A percentile compares a stretch with the other conserved stretches of the same genome.
Evolutionary conservation across 306 rosid species (phyloP).

Genomic region (Ormosia semicastrata): DNA sequence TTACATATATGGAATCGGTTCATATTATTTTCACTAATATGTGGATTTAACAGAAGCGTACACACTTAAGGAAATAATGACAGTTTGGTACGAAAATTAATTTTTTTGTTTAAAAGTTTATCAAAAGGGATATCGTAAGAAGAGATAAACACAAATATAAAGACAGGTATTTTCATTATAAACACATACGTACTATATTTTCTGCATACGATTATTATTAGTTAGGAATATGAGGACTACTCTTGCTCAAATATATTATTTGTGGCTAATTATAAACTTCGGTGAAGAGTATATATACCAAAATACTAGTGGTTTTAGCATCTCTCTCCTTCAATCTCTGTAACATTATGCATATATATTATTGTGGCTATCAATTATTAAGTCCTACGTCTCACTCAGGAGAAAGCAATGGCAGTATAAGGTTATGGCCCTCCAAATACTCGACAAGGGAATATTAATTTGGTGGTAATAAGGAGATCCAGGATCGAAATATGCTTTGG

Average conservation of each 20-base stretch:
- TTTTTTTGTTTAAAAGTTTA: too few relatives aligned
- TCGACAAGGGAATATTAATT: neutral
- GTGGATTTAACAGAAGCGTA: too few relatives aligned
- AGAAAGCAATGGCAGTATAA: neutral
- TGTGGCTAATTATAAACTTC: neutral
- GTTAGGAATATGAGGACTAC: neutral
- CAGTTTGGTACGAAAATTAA: too few relatives aligned
- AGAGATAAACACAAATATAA: too few relatives aligned
- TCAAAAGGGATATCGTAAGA: too few relatives aligned
- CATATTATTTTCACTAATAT: too few relatives aligned
- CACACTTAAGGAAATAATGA: too few relatives aligned
- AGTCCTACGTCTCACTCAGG: neutral
- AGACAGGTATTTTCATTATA: too few relatives aligned
- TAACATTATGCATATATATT: neutral
- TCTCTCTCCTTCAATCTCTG: neutral
- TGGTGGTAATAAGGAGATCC: neutral
- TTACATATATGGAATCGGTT: too few relatives aligned
- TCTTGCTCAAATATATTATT: neutral
- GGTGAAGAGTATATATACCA: neutral
- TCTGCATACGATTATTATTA: neutral
- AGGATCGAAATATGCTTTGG: neutral
- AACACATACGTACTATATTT: too few relatives aligned
- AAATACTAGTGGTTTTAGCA: neutral
- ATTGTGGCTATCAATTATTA: neutral
- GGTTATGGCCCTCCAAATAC: neutral